Evolutionary conservation across 257 asterid species (phyloP).

Genomic region (Capsicum pubescens): DNA sequence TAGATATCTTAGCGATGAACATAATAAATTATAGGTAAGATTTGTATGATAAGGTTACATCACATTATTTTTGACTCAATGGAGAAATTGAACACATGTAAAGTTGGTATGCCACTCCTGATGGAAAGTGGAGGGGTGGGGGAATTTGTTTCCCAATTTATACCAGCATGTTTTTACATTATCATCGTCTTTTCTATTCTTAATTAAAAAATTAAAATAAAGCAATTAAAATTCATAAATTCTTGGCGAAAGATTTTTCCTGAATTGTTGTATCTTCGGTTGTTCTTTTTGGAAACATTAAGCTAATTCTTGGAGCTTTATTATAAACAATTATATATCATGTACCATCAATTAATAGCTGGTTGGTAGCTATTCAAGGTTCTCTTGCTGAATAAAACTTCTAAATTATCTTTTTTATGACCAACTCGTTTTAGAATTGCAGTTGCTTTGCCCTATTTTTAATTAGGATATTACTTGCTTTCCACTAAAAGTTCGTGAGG

Average conservation of each 20-base stretch:
- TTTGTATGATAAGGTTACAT: background rate
- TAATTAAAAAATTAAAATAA: too few relatives aligned
- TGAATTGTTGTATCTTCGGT: too few relatives aligned
- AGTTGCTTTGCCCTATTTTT: background rate
- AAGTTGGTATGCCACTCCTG: slow-evolving; percentile 10
- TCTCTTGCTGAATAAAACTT: too few relatives aligned
- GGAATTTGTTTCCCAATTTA: too few relatives aligned
- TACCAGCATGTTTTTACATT: too few relatives aligned
- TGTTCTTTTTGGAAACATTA: too few relatives aligned
- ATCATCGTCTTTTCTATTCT: background rate
- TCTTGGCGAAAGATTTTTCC: too few relatives aligned
- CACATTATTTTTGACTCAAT: background rate
- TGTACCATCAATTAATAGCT: background rate
- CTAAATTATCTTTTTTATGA: too few relatives aligned
- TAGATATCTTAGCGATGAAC: background rate
- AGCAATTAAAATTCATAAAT: too few relatives aligned
- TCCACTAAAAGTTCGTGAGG: background rate
- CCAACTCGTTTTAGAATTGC: background rate
- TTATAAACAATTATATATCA: background rate
- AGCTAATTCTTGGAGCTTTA: too few relatives aligned
- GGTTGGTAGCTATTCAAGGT: background rate
- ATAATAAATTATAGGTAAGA: background rate
- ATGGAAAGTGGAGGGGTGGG: background rate
- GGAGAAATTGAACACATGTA: background rate
- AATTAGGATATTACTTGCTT: background rate